Evolutionary conservation across 805 yeast genomes (phyloP).

Genomic region (Kazachstania psychrophila): DNA sequence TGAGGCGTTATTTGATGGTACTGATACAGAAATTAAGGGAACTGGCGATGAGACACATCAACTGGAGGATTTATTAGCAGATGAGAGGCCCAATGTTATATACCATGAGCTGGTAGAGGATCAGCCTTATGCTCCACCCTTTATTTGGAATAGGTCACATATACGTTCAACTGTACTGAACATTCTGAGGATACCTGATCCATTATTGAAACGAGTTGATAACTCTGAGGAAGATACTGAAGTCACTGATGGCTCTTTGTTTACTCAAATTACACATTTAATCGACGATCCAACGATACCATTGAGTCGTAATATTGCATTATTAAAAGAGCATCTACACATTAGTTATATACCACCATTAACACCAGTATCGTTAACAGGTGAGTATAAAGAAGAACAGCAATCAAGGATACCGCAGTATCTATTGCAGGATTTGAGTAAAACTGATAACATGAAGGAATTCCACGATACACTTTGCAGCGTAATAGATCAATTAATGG

Average conservation of each 20-base stretch:
- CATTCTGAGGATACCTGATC: constrained; percentile 16
- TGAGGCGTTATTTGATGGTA: constrained; percentile 3
- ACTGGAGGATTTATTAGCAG: constrained; percentile 14
- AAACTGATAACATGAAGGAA: constrained; percentile 6
- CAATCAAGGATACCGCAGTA: constrained; percentile 15
- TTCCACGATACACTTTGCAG: constrained; percentile 25
- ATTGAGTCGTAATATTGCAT: constrained; percentile 1
- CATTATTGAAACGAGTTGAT: too few species aligned
- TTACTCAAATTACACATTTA: constrained; percentile 6
- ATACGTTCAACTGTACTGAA: constrained; percentile 20
- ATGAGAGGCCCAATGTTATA: constrained; percentile 25
- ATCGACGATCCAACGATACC: constrained; percentile 2
- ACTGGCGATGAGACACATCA: not conserved
- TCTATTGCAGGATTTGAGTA: constrained; percentile 4
- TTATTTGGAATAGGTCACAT: constrained; percentile 24
- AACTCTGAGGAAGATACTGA: not conserved
- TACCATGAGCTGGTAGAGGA: constrained; percentile 25
- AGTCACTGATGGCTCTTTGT: constrained; percentile 17
- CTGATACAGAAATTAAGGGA: not conserved
- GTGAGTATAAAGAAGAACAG: constrained; percentile 10
- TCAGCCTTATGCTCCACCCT: constrained; percentile 15
- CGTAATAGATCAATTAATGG: constrained; percentile 18
- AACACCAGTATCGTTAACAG: constrained; percentile 10
- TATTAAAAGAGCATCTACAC: constrained; percentile 16
- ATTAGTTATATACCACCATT: constrained; percentile 14